Evolutionary conservation across 2,329 filamentous ascomycete species (phyloP).

Genomic region (Xylariaceae sp.): DNA sequence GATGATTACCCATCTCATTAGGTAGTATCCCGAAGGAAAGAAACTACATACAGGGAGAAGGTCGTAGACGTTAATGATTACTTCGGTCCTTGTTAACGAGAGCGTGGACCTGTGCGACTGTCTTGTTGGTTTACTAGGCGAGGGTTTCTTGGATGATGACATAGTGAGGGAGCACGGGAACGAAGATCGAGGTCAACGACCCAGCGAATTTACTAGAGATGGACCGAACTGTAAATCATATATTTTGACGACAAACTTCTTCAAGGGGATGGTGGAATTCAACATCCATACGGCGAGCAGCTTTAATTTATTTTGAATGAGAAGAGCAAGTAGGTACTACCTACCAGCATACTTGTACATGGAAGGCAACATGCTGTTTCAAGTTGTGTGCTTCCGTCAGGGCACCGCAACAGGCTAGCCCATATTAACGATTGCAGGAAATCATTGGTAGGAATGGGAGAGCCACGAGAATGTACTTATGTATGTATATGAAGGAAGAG

Average conservation of each 20-base stretch:
- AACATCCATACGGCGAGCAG: no score
- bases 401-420: no score
- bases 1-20: neutral
- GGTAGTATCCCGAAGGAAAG: no score
- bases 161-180: neutral
- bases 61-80: slow-evolving; percentile 74
- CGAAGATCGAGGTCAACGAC: neutral
- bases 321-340: neutral
- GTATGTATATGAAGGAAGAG: neutral
- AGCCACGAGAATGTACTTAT: neutral
- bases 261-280: no score
- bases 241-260: no score
- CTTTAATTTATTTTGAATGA: neutral
- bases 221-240: no score
- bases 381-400: no score
- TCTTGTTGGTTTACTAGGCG: slow-evolving; percentile 32
- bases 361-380: no score
- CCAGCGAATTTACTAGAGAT: no score
- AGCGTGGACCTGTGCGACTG: slow-evolving; percentile 57
- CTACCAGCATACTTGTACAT: no score
- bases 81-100: slow-evolving; percentile 65
- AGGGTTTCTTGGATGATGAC: slow-evolving; percentile 36
- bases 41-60: slow-evolving; percentile 57
- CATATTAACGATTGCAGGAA: no score
- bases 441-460: no score